These are phyloP conservation scores for Rubroboletus pulcherrimus DNA, from an alignment of 768 basidiomycete genomes.

Conservation along the genomic window DNA sequence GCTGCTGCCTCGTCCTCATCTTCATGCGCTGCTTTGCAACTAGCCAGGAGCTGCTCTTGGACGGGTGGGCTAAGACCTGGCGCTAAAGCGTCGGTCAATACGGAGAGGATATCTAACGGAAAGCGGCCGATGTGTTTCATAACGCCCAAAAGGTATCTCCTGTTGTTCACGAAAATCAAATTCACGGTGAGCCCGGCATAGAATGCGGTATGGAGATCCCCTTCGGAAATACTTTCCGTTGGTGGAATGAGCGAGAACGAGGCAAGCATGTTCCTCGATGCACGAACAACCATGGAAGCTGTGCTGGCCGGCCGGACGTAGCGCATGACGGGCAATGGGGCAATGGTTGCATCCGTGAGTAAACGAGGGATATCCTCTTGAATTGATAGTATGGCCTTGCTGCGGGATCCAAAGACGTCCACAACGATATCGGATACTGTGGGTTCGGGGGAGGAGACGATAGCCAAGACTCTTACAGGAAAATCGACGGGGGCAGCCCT, in stretches of 20 bases:
- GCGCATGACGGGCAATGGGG: constrained; percentile 12
- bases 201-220: constrained; percentile 33
- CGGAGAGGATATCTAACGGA: constrained; percentile 43
- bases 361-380: constrained; percentile 35
- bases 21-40: constrained; percentile 31
- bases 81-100: constrained; percentile 36
- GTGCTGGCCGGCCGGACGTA: constrained; percentile 31
- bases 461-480: constrained; percentile 51
- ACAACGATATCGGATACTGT: constrained; percentile 38
- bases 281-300: constrained; percentile 38
- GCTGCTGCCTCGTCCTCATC: constrained; percentile 29
- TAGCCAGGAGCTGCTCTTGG: constrained; percentile 26
- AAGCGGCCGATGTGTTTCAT: constrained; percentile 32
- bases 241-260: constrained; percentile 27
- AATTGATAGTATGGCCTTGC: constrained; percentile 31
- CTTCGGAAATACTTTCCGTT: constrained; percentile 26
- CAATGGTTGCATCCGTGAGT: constrained; percentile 26
- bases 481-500: constrained; percentile 52
- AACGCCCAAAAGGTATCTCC: constrained; percentile 31
- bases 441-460: constrained; percentile 40
- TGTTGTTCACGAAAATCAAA: constrained; percentile 35
- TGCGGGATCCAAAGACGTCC: constrained; percentile 45
- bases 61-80: constrained; percentile 29
- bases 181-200: constrained; percentile 38
- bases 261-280: constrained; percentile 38